Conservation (phyloP, 2,329 filamentous ascomycete genomes). For the Neoascochyta sp. region DNA sequence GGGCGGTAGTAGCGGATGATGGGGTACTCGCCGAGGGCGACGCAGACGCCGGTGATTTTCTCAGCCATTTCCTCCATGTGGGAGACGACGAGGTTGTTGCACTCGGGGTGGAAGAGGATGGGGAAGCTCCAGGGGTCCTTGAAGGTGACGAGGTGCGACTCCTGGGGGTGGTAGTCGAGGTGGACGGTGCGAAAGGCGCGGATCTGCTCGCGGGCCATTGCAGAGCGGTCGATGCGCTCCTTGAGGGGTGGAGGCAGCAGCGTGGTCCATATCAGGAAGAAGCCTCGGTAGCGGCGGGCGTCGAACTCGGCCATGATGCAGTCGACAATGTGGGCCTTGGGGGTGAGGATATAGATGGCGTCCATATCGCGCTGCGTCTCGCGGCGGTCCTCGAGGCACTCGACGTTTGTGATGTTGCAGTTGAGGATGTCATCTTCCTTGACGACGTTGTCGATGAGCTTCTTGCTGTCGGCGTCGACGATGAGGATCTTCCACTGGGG, state of each 20-base stretch:
- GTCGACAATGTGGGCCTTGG: slow-evolving; percentile 83
- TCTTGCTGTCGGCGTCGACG: slow-evolving; percentile 77
- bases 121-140: slow-evolving; percentile 95
- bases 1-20: slow-evolving; percentile 89
- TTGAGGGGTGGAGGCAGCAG: slow-evolving; percentile 68
- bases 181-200: slow-evolving; percentile 78
- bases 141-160: slow-evolving; percentile 88
- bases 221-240: slow-evolving; percentile 69
- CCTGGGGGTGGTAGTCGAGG: slow-evolving; percentile 83
- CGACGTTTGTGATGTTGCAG: slow-evolving; percentile 93
- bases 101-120: slow-evolving; percentile 82
- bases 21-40: slow-evolving; percentile 89
- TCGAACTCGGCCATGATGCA: slow-evolving; percentile 92
- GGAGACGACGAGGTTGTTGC: slow-evolving; percentile 74
- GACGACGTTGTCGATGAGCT: slow-evolving; percentile 83
- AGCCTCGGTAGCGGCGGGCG: slow-evolving; percentile 71
- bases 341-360: slow-evolving; percentile 86
- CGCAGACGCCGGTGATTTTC: slow-evolving; percentile 86
- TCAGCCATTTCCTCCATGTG: slow-evolving; percentile 85
- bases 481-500: slow-evolving; percentile 93
- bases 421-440: slow-evolving; percentile 97
- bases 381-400: slow-evolving; percentile 84
- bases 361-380: slow-evolving; percentile 85
- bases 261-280: slow-evolving; percentile 82
- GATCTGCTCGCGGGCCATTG: slow-evolving; percentile 67